Conservation (phyloP, 306 rosid genomes). For the Begonia masoniana region DNA sequence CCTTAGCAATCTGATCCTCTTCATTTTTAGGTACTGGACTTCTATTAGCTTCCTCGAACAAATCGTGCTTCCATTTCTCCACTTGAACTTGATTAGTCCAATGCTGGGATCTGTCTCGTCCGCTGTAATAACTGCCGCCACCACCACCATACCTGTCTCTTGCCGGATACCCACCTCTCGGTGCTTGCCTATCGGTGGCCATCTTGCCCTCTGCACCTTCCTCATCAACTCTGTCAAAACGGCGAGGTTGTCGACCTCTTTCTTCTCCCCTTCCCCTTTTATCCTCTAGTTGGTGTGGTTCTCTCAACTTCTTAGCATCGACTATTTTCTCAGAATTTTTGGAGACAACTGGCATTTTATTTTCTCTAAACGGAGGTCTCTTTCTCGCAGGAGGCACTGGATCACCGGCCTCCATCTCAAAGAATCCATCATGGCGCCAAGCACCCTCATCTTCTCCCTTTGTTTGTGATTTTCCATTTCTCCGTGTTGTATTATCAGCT, state of each 20-base stretch:
- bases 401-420: conserved; percentile 33
- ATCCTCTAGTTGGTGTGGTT: conserved; percentile 23
- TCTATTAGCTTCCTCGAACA: conserved; percentile 61
- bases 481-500: conserved; percentile 19
- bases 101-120: conserved; percentile 37
- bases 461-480: conserved; percentile 37
- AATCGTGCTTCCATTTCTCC: conserved; percentile 92
- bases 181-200: conserved; percentile 29
- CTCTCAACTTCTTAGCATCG: conserved; percentile 30
- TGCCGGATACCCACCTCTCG: conserved; percentile 36
- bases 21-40: conserved; percentile 74
- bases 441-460: conserved; percentile 22
- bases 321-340: conserved; percentile 29
- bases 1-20: conserved; percentile 86
- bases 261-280: conserved; percentile 56
- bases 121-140: conserved; percentile 33
- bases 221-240: conserved; percentile 38
- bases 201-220: conserved; percentile 28
- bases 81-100: conserved; percentile 30
- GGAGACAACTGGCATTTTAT: conserved; percentile 38
- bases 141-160: conserved; percentile 46
- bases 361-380: conserved; percentile 85
- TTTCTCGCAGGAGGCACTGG: conserved; percentile 35
- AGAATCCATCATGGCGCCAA: conserved; percentile 39
- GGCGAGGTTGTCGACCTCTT: conserved; percentile 34